Conservation (phyloP, 805 yeast species). For the Hanseniaspora thailandica region DNA sequence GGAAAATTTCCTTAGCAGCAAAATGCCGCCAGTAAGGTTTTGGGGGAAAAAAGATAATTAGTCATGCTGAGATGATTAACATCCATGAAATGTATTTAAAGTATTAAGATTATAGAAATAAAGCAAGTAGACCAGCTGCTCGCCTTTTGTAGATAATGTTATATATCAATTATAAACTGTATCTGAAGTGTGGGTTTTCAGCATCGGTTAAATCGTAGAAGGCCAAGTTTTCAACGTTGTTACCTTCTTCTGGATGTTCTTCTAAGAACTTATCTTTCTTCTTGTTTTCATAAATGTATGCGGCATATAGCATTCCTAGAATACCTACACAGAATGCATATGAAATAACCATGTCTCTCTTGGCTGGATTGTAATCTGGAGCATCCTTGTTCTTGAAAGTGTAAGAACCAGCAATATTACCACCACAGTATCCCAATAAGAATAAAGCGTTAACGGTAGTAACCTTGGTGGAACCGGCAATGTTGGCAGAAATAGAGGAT, state of each 20-base stretch:
- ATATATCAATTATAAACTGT: constrained; percentile 20
- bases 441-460: constrained; percentile 46
- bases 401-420: constrained; percentile 65
- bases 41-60: too few relatives aligned
- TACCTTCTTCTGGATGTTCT: constrained; percentile 22
- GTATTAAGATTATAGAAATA: too few relatives aligned
- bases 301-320: constrained; percentile 24
- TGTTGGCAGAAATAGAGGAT: constrained; percentile 35
- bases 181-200: constrained; percentile 35
- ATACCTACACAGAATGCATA: constrained; percentile 33
- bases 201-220: constrained; percentile 36
- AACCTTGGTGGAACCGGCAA: constrained; percentile 68
- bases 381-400: constrained; percentile 46
- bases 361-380: constrained; percentile 50
- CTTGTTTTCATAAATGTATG: constrained; percentile 32
- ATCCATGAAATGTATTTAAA: background rate
- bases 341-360: constrained; percentile 40
- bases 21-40: background rate
- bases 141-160: background rate
- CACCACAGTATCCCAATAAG: constrained; percentile 55
- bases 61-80: background rate
- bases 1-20: too few relatives aligned
- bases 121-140: background rate
- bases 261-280: constrained; percentile 31
- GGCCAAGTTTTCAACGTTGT: constrained; percentile 18